Evolutionary conservation across 495 filamentous ascomycete species (phyloP).

Genomic region (Penicillium paxilli): DNA sequence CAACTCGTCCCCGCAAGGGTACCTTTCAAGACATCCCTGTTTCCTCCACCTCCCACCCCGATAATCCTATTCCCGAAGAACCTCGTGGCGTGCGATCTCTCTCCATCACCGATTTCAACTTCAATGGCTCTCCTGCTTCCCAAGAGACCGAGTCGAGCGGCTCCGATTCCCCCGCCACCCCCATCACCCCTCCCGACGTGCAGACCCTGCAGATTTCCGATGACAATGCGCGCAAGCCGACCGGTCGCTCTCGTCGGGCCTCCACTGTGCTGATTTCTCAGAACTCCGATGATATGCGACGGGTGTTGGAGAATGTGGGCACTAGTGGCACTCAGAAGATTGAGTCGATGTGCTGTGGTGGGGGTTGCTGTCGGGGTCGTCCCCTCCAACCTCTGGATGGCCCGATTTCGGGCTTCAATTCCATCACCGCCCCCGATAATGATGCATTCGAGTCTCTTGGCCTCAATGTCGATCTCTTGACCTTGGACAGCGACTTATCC

Average conservation of each 20-base stretch:
- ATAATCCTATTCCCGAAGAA: constrained; percentile 58
- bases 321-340: constrained; percentile 50
- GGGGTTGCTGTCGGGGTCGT: constrained; percentile 81
- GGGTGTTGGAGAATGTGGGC: constrained; percentile 54
- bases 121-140: constrained; percentile 40
- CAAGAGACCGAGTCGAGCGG: constrained; percentile 39
- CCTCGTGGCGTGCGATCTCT: constrained; percentile 44
- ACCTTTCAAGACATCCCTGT: constrained; percentile 39
- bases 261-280: constrained; percentile 80
- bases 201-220: constrained; percentile 43
- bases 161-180: constrained; percentile 46
- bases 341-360: constrained; percentile 79
- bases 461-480: constrained; percentile 73
- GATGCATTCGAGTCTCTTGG: constrained; percentile 77
- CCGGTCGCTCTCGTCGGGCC: constrained; percentile 61
- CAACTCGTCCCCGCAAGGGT: constrained; percentile 25
- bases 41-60: constrained; percentile 53
- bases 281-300: constrained; percentile 70
- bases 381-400: constrained; percentile 47
- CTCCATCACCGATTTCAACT: constrained; percentile 40
- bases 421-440: constrained; percentile 63
- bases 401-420: constrained; percentile 54
- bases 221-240: constrained; percentile 32
- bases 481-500: constrained; percentile 65
- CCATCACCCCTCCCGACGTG: constrained; percentile 53